These are phyloP conservation scores for Jaminaea rosea DNA, from an alignment of 1,284 basidiomycete species.

Conservation along the genomic window DNA sequence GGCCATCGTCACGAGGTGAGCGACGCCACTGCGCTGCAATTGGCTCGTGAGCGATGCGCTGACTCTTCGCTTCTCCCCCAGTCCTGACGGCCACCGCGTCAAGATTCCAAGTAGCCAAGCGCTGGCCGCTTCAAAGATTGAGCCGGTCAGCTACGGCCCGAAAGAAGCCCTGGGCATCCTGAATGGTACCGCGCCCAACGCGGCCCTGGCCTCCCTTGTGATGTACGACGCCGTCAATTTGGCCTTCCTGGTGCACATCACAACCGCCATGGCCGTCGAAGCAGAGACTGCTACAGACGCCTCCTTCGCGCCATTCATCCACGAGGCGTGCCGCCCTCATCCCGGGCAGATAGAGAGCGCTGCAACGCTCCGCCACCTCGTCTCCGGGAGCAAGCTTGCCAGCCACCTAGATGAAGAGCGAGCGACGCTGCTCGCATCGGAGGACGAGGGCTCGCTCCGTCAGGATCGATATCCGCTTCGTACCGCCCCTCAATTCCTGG, in stretches of 20 bases:
- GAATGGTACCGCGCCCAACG: constrained; percentile 73
- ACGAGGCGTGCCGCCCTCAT: constrained; percentile 66
- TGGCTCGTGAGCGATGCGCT: too few species aligned
- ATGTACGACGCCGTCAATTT: constrained; percentile 65
- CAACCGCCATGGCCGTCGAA: constrained; percentile 74
- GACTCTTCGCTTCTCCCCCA: too few species aligned
- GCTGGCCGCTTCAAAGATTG: constrained; percentile 58
- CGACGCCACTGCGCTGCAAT: too few species aligned
- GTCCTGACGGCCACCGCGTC: constrained; percentile 59
- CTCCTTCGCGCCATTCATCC: constrained; percentile 56
- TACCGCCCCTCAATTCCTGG: constrained; percentile 12
- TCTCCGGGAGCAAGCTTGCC: constrained; percentile 65
- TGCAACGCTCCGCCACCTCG: constrained; percentile 29
- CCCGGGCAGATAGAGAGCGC: constrained; percentile 61
- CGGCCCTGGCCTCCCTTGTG: constrained; percentile 49
- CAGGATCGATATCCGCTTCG: constrained; percentile 68
- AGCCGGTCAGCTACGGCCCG: constrained; percentile 61
- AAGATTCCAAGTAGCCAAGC: constrained; percentile 56
- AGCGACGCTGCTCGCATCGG: constrained; percentile 53
- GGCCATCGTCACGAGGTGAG: not conserved
- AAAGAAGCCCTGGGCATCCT: constrained; percentile 60
- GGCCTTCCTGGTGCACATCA: constrained; percentile 62
- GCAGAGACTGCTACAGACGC: constrained; percentile 41
- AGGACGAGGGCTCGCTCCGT: constrained; percentile 61
- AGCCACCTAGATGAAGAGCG: constrained; percentile 57